A percentile compares a stretch with the other conserved stretches of the same genome.
Evolutionary conservation across 2,329 filamentous ascomycete genomes (phyloP).

Genomic region (Chrysoporthe deuterocubensis): DNA sequence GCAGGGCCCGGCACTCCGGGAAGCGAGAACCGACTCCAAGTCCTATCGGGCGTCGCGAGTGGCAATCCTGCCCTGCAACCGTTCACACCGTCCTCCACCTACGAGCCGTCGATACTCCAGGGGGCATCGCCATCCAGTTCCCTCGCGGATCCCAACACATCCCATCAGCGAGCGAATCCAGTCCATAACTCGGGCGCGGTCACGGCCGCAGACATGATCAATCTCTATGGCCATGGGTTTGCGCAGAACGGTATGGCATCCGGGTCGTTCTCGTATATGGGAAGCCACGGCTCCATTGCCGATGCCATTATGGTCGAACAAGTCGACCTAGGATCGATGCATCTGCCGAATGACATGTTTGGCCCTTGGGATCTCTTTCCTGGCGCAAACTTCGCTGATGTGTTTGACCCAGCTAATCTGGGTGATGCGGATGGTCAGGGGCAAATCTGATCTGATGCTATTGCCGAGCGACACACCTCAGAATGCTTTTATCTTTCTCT

Average conservation of each 20-base stretch:
- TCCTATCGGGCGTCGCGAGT: slow-evolving; percentile 33
- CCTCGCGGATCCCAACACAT: slow-evolving; percentile 40
- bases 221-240: slow-evolving; percentile 35
- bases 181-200: slow-evolving; percentile 19
- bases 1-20: slow-evolving; percentile 36
- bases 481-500: too few relatives aligned
- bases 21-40: slow-evolving; percentile 33
- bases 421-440: slow-evolving; percentile 8
- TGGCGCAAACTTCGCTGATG: slow-evolving; percentile 61
- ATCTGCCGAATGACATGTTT: slow-evolving; percentile 66
- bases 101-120: slow-evolving; percentile 46
- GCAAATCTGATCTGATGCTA: slow-evolving; percentile 7
- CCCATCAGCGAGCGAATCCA: slow-evolving; percentile 27
- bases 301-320: slow-evolving; percentile 74
- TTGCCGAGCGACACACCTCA: background rate
- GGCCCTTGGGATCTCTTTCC: slow-evolving; percentile 75
- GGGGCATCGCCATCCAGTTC: slow-evolving; percentile 48
- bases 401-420: slow-evolving; percentile 46
- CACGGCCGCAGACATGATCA: slow-evolving; percentile 18
- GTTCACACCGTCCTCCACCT: slow-evolving; percentile 50
- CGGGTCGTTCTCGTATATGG: slow-evolving; percentile 39
- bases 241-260: slow-evolving; percentile 34
- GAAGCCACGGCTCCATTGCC: slow-evolving; percentile 36
- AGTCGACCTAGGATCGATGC: slow-evolving; percentile 72
- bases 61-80: slow-evolving; percentile 31